These are phyloP conservation scores for Aphanoascus verrucosus DNA, from an alignment of 2,329 filamentous ascomycete genomes.

Conservation along the genomic window DNA sequence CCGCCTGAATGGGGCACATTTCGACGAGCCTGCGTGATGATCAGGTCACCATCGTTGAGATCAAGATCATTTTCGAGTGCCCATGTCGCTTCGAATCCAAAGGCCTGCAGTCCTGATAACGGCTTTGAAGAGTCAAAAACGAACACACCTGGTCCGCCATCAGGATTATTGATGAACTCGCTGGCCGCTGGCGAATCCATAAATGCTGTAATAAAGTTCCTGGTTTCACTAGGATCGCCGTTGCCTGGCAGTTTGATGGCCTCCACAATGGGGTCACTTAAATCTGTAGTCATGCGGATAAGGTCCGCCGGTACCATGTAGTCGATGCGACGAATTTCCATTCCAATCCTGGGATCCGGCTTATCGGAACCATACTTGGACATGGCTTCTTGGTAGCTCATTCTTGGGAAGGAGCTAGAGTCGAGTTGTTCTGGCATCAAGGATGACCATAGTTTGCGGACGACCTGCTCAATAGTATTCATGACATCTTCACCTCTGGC, in stretches of 20 bases:
- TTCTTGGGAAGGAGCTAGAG: conserved; percentile 43
- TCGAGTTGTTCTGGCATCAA: conserved; percentile 38
- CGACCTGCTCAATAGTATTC: conserved; percentile 41
- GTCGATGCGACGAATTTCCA: conserved; percentile 56
- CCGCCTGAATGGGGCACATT: conserved; percentile 57
- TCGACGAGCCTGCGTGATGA: conserved; percentile 70
- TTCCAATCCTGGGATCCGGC: conserved; percentile 70
- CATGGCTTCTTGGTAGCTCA: conserved; percentile 72
- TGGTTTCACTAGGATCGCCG: conserved; percentile 43
- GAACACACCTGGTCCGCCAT: conserved; percentile 71
- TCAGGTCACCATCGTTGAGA: conserved; percentile 61
- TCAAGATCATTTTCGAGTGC: conserved; percentile 44
- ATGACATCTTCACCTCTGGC: conserved; percentile 62
- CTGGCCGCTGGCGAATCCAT: conserved; percentile 54
- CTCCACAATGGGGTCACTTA: conserved; percentile 62
- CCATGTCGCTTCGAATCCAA: conserved; percentile 62
- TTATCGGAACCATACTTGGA: conserved; percentile 76
- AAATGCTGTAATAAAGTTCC: conserved; percentile 56
- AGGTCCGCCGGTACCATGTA: conserved; percentile 54
- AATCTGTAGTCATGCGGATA: conserved; percentile 60
- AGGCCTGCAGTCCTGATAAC: conserved; percentile 61
- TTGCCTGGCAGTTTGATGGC: conserved; percentile 52
- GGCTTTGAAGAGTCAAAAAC: conserved; percentile 64
- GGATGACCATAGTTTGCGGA: conserved; percentile 46
- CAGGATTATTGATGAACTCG: conserved; percentile 54